Conservation (phyloP, 1,284 basidiomycete species). For the Earliella scabrosa region DNA sequence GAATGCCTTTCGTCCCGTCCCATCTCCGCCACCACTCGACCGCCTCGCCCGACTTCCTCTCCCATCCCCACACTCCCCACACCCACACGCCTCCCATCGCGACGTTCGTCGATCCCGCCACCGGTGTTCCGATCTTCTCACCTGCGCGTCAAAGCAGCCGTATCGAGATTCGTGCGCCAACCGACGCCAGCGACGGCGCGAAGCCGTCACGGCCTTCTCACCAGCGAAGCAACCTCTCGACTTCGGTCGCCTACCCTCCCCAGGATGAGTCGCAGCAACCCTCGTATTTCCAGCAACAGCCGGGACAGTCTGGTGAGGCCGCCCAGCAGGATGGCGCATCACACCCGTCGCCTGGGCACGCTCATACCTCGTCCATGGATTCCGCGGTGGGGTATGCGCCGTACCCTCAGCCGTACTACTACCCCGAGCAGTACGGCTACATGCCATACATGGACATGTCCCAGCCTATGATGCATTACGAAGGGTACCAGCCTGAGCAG, state of each 20-base stretch:
- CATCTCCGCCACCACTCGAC: constrained; percentile 59
- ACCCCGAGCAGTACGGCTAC: constrained; percentile 70
- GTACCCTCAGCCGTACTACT: constrained; percentile 66
- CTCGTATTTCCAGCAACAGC: constrained; percentile 10
- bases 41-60: constrained; percentile 62
- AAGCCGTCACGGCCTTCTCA: constrained; percentile 40
- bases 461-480: constrained; percentile 61
- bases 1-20: constrained; percentile 51
- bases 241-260: constrained; percentile 23
- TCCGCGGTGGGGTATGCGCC: constrained; percentile 51
- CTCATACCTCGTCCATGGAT: constrained; percentile 34
- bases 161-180: constrained; percentile 74
- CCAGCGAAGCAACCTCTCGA: constrained; percentile 33
- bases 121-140: constrained; percentile 68
- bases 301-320: constrained; percentile 2
- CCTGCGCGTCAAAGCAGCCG: constrained; percentile 73
- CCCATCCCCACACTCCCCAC: constrained; percentile 59
- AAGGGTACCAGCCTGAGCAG: constrained; percentile 61
- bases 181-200: constrained; percentile 42
- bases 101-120: constrained; percentile 63
- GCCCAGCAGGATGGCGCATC: neutral
- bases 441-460: constrained; percentile 67
- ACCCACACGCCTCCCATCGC: constrained; percentile 58
- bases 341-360: constrained; percentile 29
- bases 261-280: constrained; percentile 5